Percentiles rank a stretch among this genome's conserved stretches.
Evolutionary conservation across 1,284 basidiomycete species (phyloP).

Genomic region (Butyriboletus appendiculatus): DNA sequence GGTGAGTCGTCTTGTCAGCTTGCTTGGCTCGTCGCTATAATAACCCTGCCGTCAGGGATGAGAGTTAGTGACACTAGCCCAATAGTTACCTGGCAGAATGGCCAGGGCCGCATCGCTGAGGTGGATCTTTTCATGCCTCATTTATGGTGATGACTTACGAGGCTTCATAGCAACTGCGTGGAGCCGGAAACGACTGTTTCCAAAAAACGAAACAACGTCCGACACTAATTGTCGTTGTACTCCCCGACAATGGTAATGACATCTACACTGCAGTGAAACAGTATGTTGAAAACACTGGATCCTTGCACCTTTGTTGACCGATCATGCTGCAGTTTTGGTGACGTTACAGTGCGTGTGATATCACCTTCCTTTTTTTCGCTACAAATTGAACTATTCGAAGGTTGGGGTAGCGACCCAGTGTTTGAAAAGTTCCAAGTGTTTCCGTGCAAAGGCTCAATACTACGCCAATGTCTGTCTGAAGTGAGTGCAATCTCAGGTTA

Average conservation of each 20-base stretch:
- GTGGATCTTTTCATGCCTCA: conserved; percentile 30
- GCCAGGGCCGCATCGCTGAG: conserved; percentile 52
- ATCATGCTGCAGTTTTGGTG: conserved; percentile 57
- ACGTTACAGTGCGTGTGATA: conserved; percentile 50
- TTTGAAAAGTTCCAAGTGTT: conserved; percentile 63
- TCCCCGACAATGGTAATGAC: conserved; percentile 74
- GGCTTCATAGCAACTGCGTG: conserved; percentile 45
- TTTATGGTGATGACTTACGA: conserved; percentile 4
- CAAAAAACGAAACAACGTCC: conserved; percentile 45
- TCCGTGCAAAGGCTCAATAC: conserved; percentile 66
- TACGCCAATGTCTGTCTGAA: conserved; percentile 80
- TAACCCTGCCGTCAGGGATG: conserved; percentile 46
- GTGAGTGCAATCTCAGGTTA: conserved; percentile 40
- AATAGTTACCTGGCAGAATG: conserved; percentile 51
- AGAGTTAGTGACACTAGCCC: conserved; percentile 42
- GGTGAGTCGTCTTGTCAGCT: conserved; percentile 44
- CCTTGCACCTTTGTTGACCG: conserved; percentile 1
- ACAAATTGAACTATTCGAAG: conserved; percentile 35
- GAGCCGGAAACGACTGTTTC: conserved; percentile 46
- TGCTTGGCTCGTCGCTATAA: not conserved
- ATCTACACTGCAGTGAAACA: conserved; percentile 76
- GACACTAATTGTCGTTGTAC: conserved; percentile 60
- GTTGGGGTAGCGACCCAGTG: conserved; percentile 75
- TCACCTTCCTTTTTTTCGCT: not conserved
- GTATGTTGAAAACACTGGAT: conserved; percentile 44